phyloP scores from a whole-genome alignment of 225 moss, liverwort and hornwort species.

The Pseudisothecium myosuroides region DNA sequence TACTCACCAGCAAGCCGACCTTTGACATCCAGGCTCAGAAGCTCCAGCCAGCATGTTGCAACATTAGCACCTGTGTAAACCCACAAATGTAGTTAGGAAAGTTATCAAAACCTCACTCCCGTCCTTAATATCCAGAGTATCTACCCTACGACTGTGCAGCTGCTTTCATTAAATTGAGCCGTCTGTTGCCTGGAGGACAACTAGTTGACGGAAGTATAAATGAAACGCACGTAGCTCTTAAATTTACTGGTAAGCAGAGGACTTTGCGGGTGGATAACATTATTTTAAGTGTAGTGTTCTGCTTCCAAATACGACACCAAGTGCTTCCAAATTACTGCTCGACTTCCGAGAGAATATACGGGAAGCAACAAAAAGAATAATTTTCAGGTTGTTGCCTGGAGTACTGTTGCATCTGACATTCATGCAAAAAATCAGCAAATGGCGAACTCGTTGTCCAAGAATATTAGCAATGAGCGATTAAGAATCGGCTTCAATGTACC shows the following conservation, averaged over 20 bases:
- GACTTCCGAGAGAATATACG: background rate
- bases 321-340: background rate
- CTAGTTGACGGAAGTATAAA: background rate
- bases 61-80: constrained; percentile 28
- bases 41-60: constrained; percentile 51
- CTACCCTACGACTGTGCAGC: background rate
- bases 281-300: background rate
- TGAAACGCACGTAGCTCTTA: background rate
- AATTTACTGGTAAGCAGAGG: background rate
- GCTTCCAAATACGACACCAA: background rate
- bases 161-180: background rate
- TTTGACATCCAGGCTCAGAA: constrained; percentile 46
- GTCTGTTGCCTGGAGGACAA: background rate
- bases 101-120: background rate
- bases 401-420: background rate
- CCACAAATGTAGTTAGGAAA: background rate
- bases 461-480: background rate
- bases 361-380: background rate
- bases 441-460: background rate
- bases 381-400: background rate
- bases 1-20: constrained; percentile 44
- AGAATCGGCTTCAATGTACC: background rate
- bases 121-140: background rate
- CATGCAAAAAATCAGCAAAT: background rate
- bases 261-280: background rate